Evolutionary conservation across 257 asterid genomes (phyloP).

Genomic region (Coffea canephora): DNA sequence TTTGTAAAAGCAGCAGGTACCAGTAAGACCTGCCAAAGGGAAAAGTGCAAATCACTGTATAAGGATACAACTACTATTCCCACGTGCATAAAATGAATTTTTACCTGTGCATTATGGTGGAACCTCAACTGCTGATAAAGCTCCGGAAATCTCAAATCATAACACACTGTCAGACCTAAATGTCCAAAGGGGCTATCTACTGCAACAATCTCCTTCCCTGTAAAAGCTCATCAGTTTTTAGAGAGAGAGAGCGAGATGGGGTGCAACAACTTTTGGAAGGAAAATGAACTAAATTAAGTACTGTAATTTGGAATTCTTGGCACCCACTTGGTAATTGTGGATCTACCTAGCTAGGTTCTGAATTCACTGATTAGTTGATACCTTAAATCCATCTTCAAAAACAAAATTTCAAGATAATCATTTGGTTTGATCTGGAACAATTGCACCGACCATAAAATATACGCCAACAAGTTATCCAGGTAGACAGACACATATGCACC

Average conservation of each 20-base stretch:
- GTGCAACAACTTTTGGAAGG: background rate
- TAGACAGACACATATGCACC: background rate
- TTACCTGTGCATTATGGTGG: slow-evolving; percentile 62
- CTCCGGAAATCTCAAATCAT: slow-evolving; percentile 92
- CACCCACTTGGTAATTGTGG: background rate
- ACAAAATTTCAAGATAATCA: background rate
- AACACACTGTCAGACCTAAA: slow-evolving; percentile 84
- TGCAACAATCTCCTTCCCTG: slow-evolving; percentile 65
- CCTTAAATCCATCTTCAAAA: background rate
- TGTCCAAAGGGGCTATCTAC: slow-evolving; percentile 82
- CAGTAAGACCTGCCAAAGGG: slow-evolving; percentile 53
- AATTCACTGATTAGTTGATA: background rate
- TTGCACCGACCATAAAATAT: background rate
- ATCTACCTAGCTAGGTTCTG: background rate
- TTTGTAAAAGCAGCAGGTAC: slow-evolving; percentile 89
- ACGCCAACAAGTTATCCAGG: background rate
- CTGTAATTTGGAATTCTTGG: background rate
- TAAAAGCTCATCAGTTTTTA: slow-evolving; percentile 2
- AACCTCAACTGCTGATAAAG: slow-evolving; percentile 89
- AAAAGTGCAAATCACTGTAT: background rate
- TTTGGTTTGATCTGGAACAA: background rate
- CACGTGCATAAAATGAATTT: background rate
- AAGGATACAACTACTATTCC: background rate
- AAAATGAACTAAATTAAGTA: background rate
- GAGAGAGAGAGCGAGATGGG: background rate